These are phyloP conservation scores for Coniferiporia weirii DNA, from an alignment of 1,284 basidiomycete genomes.

Conservation along the genomic window DNA sequence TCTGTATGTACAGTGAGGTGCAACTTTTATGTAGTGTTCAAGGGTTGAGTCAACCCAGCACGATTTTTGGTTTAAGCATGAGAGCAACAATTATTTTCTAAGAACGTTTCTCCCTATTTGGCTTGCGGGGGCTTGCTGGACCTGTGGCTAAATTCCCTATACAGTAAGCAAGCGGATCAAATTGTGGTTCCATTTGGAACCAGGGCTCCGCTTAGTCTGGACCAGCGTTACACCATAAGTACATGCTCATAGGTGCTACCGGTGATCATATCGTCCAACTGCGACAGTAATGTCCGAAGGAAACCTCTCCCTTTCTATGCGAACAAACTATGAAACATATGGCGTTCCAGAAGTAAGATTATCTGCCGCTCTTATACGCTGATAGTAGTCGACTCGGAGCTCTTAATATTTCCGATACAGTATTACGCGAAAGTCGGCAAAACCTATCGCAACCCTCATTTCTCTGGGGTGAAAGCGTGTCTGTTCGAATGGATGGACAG, in stretches of 20 bases:
- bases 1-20: too few species aligned
- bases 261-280: conserved; percentile 25
- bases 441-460: conserved; percentile 71
- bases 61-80: too few species aligned
- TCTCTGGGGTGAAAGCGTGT: conserved; percentile 57
- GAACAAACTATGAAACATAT: conserved; percentile 59
- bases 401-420: conserved; percentile 24
- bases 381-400: background rate
- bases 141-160: too few species aligned
- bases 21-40: too few species aligned
- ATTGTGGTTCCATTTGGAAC: too few species aligned
- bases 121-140: too few species aligned
- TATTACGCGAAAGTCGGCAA: conserved; percentile 50
- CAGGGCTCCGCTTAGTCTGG: too few species aligned
- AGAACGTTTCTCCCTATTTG: too few species aligned
- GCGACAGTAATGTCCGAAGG: conserved; percentile 34
- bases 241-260: conserved; percentile 33
- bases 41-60: too few species aligned
- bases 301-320: conserved; percentile 60
- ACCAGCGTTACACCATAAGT: too few species aligned
- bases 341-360: conserved; percentile 56
- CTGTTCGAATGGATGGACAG: conserved; percentile 49
- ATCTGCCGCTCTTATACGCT: background rate
- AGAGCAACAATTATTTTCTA: too few species aligned
- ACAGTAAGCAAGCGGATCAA: too few species aligned